phyloP scores from a whole-genome alignment of 495 filamentous ascomycete genomes.

The Tuber aestivum region DNA sequence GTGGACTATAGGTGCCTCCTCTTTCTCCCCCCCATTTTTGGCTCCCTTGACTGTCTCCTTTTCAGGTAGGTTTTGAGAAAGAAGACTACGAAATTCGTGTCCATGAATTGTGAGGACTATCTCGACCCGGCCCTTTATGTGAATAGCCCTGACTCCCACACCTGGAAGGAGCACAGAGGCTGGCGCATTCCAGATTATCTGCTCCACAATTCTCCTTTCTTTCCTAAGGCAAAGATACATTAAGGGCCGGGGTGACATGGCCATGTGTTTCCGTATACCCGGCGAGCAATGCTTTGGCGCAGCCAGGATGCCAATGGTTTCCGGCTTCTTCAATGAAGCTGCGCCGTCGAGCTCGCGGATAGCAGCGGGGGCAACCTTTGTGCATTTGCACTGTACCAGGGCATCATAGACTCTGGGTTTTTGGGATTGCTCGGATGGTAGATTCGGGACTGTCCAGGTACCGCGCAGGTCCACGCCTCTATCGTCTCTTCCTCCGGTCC shows the following conservation, averaged over 20 bases:
- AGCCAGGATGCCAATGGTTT: slow-evolving; percentile 43
- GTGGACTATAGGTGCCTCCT: background rate
- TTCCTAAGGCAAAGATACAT: slow-evolving; percentile 31
- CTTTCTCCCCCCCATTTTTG: background rate
- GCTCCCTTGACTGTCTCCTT: background rate
- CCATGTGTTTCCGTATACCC: slow-evolving; percentile 28
- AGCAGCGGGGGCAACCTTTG: slow-evolving; percentile 53
- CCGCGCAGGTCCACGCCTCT: slow-evolving; percentile 79
- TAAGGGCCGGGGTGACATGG: slow-evolving; percentile 25
- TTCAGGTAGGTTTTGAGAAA: background rate
- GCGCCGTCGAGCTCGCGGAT: slow-evolving; percentile 84
- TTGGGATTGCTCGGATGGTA: slow-evolving; percentile 27
- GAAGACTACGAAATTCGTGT: background rate
- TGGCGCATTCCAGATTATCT: slow-evolving; percentile 39
- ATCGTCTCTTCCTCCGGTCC: slow-evolving; percentile 69
- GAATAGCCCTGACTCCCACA: slow-evolving; percentile 4
- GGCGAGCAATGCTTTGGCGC: slow-evolving; percentile 28
- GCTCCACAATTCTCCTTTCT: slow-evolving; percentile 24
- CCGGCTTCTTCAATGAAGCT: slow-evolving; percentile 61
- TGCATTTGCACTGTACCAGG: slow-evolving; percentile 76
- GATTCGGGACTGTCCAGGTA: slow-evolving; percentile 62
- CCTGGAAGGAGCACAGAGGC: slow-evolving; percentile 28
- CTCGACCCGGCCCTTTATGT: background rate
- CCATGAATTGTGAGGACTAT: background rate
- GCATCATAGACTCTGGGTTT: slow-evolving; percentile 49